Percentiles rank a stretch among this genome's conserved stretches.
Evolutionary conservation across 768 basidiomycete genomes (phyloP).

Genomic region (Suillus spraguei): DNA sequence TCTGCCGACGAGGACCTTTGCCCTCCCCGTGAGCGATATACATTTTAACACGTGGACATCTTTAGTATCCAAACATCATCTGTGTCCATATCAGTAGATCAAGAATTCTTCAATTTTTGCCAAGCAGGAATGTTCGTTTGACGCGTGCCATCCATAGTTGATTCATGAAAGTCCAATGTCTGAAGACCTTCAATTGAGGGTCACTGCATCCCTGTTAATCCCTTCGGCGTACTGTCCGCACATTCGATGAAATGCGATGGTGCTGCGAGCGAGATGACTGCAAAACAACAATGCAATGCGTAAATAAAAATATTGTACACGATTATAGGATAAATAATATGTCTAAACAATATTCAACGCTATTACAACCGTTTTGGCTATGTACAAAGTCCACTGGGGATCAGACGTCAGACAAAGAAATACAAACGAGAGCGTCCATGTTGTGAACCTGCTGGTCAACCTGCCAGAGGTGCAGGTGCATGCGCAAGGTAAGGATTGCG

Average conservation of each 20-base stretch:
- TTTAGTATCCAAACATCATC: neutral
- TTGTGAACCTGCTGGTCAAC: neutral
- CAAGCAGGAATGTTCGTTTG: neutral
- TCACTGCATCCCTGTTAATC: neutral
- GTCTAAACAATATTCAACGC: too few species aligned
- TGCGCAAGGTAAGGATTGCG: neutral
- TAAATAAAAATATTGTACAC: too few species aligned
- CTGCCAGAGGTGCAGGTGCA: constrained; percentile 5
- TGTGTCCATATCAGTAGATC: neutral
- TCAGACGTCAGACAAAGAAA: neutral
- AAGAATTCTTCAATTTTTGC: neutral
- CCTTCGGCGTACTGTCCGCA: neutral
- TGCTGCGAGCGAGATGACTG: too few species aligned
- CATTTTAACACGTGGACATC: neutral
- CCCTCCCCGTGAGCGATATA: neutral
- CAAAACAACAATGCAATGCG: too few species aligned
- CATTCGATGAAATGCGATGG: too few species aligned
- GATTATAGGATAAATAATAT: too few species aligned
- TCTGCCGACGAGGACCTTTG: neutral
- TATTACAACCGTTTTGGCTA: too few species aligned
- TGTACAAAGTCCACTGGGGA: too few species aligned
- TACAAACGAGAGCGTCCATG: neutral
- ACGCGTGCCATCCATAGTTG: neutral
- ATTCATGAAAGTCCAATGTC: neutral
- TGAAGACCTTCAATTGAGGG: neutral